Evolutionary conservation across 345 rosid genomes (phyloP).

Genomic region (Gossypium ekmanianum): DNA sequence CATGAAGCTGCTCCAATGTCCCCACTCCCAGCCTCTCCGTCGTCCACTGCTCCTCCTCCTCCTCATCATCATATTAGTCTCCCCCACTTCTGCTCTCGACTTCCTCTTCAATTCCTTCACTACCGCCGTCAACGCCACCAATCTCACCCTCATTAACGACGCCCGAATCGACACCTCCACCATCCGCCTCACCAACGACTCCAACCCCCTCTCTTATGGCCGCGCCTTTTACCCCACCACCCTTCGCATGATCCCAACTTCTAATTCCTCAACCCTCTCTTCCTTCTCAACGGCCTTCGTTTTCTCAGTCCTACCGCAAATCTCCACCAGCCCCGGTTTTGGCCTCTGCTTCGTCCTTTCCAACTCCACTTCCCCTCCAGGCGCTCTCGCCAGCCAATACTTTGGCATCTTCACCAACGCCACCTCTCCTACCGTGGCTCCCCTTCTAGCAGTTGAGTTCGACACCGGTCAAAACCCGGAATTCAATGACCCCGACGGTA

Average conservation of each 20-base stretch:
- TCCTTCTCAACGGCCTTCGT: slow-evolving; percentile 69
- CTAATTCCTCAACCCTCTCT: slow-evolving; percentile 50
- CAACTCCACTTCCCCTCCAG: slow-evolving; percentile 68
- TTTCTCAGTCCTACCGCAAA: slow-evolving; percentile 40
- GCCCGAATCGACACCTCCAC: slow-evolving; percentile 54
- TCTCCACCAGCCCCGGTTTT: slow-evolving; percentile 69
- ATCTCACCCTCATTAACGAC: slow-evolving; percentile 54
- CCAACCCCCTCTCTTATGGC: slow-evolving; percentile 52
- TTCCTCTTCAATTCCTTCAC: slow-evolving; percentile 67
- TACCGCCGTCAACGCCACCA: slow-evolving; percentile 33
- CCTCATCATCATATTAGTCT: slow-evolving; percentile 7
- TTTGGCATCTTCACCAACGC: slow-evolving; percentile 63
- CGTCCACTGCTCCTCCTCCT: background rate
- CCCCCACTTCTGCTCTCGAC: slow-evolving; percentile 26
- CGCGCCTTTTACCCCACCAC: slow-evolving; percentile 58
- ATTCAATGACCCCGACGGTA: slow-evolving; percentile 56
- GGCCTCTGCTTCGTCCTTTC: slow-evolving; percentile 86
- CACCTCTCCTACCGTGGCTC: slow-evolving; percentile 36
- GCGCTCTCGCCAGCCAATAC: slow-evolving; percentile 63
- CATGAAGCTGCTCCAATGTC: background rate
- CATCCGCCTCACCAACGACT: slow-evolving; percentile 58
- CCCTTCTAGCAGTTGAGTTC: slow-evolving; percentile 74
- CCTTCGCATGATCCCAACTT: slow-evolving; percentile 37
- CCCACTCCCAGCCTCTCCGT: background rate
- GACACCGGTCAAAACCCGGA: slow-evolving; percentile 69